phyloP scores from a whole-genome alignment of 2,329 filamentous ascomycete species.

The Arachnopeziza araneosa region DNA sequence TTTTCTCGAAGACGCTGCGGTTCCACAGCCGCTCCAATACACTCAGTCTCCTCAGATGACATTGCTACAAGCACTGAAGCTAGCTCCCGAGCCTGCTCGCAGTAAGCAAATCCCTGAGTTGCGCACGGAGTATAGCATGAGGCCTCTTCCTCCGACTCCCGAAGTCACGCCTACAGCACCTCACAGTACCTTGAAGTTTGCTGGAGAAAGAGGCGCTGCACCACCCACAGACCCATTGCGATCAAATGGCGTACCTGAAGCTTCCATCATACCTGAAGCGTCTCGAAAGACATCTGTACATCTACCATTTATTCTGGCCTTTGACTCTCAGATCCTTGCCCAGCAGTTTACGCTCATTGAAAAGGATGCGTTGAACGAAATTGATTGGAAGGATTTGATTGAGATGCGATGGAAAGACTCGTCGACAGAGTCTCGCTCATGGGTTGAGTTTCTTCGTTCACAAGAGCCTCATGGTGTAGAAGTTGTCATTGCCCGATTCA shows the following conservation, averaged over 20 bases:
- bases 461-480: conserved; percentile 71
- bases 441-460: conserved; percentile 74
- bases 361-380: conserved; percentile 78
- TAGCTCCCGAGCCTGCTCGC: conserved; percentile 33
- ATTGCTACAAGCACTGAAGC: conserved; percentile 41
- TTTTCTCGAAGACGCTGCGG: conserved; percentile 21
- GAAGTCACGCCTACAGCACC: conserved; percentile 26
- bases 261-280: conserved; percentile 20
- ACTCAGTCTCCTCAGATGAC: conserved; percentile 44
- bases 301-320: conserved; percentile 74
- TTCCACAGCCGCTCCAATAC: conserved; percentile 24
- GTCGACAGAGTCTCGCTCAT: conserved; percentile 62
- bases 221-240: conserved; percentile 21
- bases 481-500: conserved; percentile 80
- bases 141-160: conserved; percentile 26
- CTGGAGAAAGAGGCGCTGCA: conserved; percentile 14
- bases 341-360: conserved; percentile 83
- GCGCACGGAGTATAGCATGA: conserved; percentile 18
- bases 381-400: conserved; percentile 83
- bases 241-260: conserved; percentile 21
- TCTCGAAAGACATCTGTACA: conserved; percentile 41
- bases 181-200: conserved; percentile 7
- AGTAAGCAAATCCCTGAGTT: conserved; percentile 34
- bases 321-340: conserved; percentile 71
- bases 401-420: conserved; percentile 77